phyloP scores from a whole-genome alignment of 208 protist species.

The Entamoeba invadens region DNA sequence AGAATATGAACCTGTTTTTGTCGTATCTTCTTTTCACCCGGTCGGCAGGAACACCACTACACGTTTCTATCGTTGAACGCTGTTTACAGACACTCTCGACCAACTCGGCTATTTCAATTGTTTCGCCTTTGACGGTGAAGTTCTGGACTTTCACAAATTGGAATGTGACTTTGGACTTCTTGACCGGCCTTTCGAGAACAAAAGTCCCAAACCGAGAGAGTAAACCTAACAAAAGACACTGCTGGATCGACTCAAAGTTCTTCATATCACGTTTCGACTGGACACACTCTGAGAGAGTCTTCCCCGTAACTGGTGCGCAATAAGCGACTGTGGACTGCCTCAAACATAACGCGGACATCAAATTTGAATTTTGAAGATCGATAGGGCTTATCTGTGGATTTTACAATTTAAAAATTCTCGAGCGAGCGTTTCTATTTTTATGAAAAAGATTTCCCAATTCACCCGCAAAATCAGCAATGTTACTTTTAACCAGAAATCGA shows the following conservation, averaged over 20 bases:
- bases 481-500: too few species aligned
- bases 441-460: too few species aligned
- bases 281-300: neutral
- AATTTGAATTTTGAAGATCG: too few species aligned
- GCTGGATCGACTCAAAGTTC: neutral
- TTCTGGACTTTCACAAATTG: neutral
- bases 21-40: neutral
- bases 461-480: too few species aligned
- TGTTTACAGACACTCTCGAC: neutral
- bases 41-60: neutral
- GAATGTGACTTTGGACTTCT: neutral
- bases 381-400: too few species aligned
- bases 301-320: neutral
- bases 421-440: too few species aligned
- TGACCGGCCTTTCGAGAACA: neutral
- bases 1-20: neutral
- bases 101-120: neutral
- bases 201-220: neutral
- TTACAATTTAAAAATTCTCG: too few species aligned
- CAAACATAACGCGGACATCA: too few species aligned
- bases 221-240: neutral
- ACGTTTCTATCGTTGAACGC: neutral
- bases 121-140: neutral
- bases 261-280: neutral
- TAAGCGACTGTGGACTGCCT: neutral